Base-by-base conservation (phyloP, 345 rosid species). In the Kandelia obovata region DNA sequence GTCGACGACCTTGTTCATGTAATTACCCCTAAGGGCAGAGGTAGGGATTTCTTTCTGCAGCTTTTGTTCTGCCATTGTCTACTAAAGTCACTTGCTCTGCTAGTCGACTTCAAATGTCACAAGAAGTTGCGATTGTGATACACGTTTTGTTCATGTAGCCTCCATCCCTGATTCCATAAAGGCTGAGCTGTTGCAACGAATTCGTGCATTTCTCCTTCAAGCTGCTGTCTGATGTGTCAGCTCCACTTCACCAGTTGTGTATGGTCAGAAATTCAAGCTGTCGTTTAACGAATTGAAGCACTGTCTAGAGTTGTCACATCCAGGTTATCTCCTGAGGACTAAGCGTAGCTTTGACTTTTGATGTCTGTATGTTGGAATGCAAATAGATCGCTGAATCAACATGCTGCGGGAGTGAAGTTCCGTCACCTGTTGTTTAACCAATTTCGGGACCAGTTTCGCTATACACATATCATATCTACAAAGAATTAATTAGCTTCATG, bases 11-110 rank as follows among this genome's bases (percentile, higher is more conserved):
- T 92, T 34, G 82, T 90, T 26, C 84, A 86, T 70, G 85, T 82
- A 26, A 87, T 92, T 55, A 87, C 96, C 25, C 93, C 96, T 1
- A 86, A 85, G 81, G 97, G 96, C 76, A 88, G 98, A 89, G 96
- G 98, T 89, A 7, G 25, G 62, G 17, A 8, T 25, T 68, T 46
- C 15, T 21, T 58, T 28, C 52, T 30, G 15, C 21, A 43, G 39
- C 39, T 28, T 58, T 21, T 65, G 20, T 37, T 46, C 16, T 10
- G 0, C 0, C 5, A 30, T 31, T 43, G 17, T 67, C 59, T 20
- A 20, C 59, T n/a, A 32, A 53, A 37, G 21, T n/a, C 6, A 4
- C n/a, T 65, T 34, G 13, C 53, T 55, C 17, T 65, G 27, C 7
- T 49, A 26, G 17, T 35, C 11, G 20, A 27, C 17, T 26, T 37